Evolutionary conservation across 2,329 filamentous ascomycete genomes (phyloP), one percentile per base, ranked within the genome.

Genomic region (Huntiella decipiens): DNA sequence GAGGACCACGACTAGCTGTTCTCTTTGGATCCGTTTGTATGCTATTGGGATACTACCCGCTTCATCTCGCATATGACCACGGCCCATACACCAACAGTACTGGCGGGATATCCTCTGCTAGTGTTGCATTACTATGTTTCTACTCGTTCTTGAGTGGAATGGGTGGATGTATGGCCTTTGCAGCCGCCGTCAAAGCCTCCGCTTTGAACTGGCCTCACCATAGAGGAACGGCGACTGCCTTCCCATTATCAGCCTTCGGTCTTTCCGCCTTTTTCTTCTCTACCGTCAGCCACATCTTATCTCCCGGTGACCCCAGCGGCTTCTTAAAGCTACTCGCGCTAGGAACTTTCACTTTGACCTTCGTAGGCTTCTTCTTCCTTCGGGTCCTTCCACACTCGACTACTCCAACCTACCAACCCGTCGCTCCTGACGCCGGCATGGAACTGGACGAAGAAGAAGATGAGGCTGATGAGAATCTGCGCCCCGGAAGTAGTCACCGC

Each of bases 261-360:
- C 65, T 98, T 48, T 95, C 87, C 58, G 91, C 91, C 46, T 91
- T 98, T 63, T 93, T 96, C 66, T 98, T 95, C 64, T 88, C 91
- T 0, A 70, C 79, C 2, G 63, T 92, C 32, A 83, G 85, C 16
- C 74, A 76, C 13, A 57, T 92, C 40, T 65, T 84, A 36, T 87
- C 94, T 57, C 82, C 84, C 2, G 84, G 85, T 35, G 77, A 92
- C 55, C 91, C 86, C 1, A 79, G 80, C 46, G 73, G 74, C 35
- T 87, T 95, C 54, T 68, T 98, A 48, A 66, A 88, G 52, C 65
- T 96, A 22, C 68, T 98, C 36, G 77, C 86, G 3, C 68, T 76
- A 51, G 87, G 86, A 12, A 95, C 88, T 1, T 82, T 79, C 50
- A 63, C 71, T 42, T 68, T 96, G 54, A 79, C 80, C 3, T 71